Conservation (phyloP, 495 filamentous ascomycete species). For the Xylaria curta region DNA sequence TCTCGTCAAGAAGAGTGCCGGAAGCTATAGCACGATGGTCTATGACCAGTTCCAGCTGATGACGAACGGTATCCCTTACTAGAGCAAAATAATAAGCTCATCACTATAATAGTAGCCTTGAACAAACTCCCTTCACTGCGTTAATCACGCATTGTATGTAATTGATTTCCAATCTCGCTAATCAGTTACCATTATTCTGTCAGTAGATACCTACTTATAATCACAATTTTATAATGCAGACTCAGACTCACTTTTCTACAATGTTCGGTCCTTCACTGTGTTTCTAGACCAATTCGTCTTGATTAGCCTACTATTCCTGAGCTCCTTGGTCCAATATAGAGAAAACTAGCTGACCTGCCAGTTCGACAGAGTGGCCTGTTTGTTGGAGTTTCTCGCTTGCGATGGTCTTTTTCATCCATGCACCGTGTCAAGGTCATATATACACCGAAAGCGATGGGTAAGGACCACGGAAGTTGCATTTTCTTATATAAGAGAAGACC, state of each 20-base stretch:
- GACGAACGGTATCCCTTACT: constrained; percentile 97
- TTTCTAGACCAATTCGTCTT: not conserved
- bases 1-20: constrained; percentile 84
- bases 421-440: not conserved
- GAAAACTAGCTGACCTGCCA: no score
- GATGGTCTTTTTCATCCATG: not conserved
- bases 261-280: not conserved
- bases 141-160: not conserved
- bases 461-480: not conserved
- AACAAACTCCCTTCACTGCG: not conserved
- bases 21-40: constrained; percentile 84
- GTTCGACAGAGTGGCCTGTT: not conserved
- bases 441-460: not conserved
- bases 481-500: not conserved
- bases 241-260: not conserved
- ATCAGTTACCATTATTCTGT: not conserved
- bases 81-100: constrained; percentile 6
- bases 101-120: not conserved
- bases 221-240: not conserved
- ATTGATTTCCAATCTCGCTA: not conserved
- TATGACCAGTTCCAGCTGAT: constrained; percentile 98
- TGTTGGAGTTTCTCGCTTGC: not conserved
- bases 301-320: not conserved
- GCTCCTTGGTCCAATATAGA: not conserved
- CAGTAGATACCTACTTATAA: not conserved